phyloP scores from a whole-genome alignment of 1,284 basidiomycete species.

The Rhodotorula sp. region DNA sequence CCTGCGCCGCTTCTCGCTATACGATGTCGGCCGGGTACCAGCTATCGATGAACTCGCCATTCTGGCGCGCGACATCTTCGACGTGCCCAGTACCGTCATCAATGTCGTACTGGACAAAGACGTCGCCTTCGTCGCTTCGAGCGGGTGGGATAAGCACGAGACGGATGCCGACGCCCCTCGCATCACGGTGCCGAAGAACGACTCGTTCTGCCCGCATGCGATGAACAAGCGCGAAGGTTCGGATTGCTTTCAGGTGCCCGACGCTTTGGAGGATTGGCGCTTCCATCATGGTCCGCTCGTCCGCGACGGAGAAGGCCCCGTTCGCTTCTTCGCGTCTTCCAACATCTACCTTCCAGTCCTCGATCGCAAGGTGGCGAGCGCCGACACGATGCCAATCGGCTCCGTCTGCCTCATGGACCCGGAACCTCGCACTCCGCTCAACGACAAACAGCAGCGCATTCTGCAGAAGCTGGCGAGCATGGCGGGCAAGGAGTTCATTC shows the following conservation, averaged over 20 bases:
- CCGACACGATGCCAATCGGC: conserved; percentile 12
- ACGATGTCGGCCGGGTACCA: not conserved
- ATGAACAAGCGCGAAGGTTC: not conserved
- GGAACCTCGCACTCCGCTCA: not conserved
- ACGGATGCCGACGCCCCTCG: not conserved
- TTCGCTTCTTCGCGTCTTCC: conserved; percentile 9
- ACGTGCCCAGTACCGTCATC: conserved; percentile 2
- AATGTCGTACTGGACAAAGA: conserved; percentile 16
- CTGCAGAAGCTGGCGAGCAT: conserved; percentile 4
- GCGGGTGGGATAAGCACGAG: not conserved
- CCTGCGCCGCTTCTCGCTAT: conserved; percentile 4
- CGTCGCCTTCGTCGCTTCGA: conserved; percentile 1
- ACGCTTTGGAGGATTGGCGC: conserved; percentile 20
- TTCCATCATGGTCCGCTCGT: conserved; percentile 9
- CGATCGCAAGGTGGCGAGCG: not conserved
- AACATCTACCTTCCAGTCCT: conserved; percentile 19
- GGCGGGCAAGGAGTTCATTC: conserved; percentile 16
- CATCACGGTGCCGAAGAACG: not conserved
- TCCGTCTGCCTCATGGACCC: conserved; percentile 22
- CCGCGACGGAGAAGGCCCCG: not conserved
- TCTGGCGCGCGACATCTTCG: conserved; percentile 9
- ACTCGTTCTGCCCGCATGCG: conserved; percentile 17
- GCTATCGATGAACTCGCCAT: conserved; percentile 3
- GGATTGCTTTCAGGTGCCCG: conserved; percentile 4
- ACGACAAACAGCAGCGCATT: conserved; percentile 1